Conservation (phyloP, 2,329 filamentous ascomycete genomes). For the Ophiosphaerella narmari region DNA sequence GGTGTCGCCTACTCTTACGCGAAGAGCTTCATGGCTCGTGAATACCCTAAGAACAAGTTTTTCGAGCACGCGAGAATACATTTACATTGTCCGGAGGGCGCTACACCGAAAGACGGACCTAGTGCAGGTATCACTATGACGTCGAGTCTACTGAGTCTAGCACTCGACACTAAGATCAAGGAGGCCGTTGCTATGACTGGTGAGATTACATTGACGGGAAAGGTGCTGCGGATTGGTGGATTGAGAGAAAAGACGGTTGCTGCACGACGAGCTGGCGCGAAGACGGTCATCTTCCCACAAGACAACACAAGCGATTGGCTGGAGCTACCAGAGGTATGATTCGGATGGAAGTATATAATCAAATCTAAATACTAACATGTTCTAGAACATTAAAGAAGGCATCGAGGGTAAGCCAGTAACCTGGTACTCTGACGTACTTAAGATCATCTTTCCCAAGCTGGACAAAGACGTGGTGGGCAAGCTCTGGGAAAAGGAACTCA, state of each 20-base stretch:
- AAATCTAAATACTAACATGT: conserved; percentile 16
- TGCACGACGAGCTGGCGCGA: conserved; percentile 87
- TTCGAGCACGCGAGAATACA: conserved; percentile 96
- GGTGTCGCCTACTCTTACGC: conserved; percentile 94
- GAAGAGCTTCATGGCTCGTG: conserved; percentile 82
- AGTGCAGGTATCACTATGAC: conserved; percentile 95
- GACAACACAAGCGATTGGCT: conserved; percentile 98
- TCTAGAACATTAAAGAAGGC: conserved; percentile 94
- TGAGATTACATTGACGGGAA: conserved; percentile 94
- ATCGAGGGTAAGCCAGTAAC: conserved; percentile 87
- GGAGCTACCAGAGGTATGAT: conserved; percentile 87
- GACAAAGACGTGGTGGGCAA: conserved; percentile 74
- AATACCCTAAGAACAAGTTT: conserved; percentile 90
- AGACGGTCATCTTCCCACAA: conserved; percentile 89
- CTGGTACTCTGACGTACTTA: conserved; percentile 95
- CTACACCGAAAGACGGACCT: conserved; percentile 85
- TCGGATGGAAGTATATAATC: too few relatives aligned
- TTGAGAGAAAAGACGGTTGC: conserved; percentile 97
- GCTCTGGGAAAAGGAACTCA: conserved; percentile 69
- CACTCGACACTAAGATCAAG: conserved; percentile 75
- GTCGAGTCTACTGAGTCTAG: conserved; percentile 85
- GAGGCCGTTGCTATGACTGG: conserved; percentile 97
- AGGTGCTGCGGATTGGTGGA: conserved; percentile 92
- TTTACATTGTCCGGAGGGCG: conserved; percentile 94
- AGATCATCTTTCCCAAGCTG: conserved; percentile 83